Percentiles rank a stretch among this genome's conserved stretches.
Conservation (phyloP, 495 filamentous ascomycete species). For the Glutinoglossum americanum region DNA sequence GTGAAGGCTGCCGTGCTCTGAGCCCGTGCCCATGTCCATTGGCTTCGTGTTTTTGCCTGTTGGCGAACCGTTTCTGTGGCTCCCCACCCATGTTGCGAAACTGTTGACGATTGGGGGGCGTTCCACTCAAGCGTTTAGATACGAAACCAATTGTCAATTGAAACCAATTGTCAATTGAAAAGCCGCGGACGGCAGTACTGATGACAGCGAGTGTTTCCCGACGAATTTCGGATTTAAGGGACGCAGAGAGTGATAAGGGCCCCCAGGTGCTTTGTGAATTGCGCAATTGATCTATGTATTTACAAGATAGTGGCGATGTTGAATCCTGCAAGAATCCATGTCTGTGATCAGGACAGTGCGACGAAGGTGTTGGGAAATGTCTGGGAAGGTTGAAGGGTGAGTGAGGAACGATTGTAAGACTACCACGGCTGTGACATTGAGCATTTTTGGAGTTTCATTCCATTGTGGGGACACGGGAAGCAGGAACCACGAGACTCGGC, state of each 20-base stretch:
- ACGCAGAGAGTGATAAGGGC: not conserved
- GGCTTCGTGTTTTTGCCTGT: not conserved
- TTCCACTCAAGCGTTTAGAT: not conserved
- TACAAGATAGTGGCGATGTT: not conserved
- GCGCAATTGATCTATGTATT: not conserved
- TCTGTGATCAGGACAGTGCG: not conserved
- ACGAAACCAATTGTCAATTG: not conserved
- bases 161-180: not conserved
- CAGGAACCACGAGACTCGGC: not conserved
- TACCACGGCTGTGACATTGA: not conserved
- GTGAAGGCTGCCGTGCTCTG: not conserved
- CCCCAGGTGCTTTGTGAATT: not conserved
- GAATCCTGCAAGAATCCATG: not conserved
- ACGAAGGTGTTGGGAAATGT: too few species aligned
- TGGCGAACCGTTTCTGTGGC: not conserved
- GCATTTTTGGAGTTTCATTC: not conserved
- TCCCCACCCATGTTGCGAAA: not conserved
- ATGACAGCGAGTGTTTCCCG: not conserved
- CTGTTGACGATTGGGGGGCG: not conserved
- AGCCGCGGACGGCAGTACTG: not conserved
- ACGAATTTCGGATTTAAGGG: not conserved
- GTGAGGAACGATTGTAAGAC: not conserved
- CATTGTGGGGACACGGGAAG: not conserved
- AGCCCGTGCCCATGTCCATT: not conserved
- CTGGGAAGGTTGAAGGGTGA: not conserved